These are phyloP conservation scores for Pestalotiopsis sp. DNA, from an alignment of 2,329 filamentous ascomycete genomes.

Conservation along the genomic window DNA sequence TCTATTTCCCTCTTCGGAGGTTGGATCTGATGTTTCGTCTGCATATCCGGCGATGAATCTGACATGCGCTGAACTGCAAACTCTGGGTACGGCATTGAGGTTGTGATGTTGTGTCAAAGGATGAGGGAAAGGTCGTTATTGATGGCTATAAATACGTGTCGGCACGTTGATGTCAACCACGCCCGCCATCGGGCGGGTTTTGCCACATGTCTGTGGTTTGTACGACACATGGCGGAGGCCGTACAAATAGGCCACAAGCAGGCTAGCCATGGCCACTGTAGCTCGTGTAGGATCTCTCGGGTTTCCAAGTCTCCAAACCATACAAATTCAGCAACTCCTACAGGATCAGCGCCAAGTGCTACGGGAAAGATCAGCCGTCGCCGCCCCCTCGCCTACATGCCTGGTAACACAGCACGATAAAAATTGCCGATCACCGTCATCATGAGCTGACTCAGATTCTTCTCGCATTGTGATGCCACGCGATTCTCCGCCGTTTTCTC, in stretches of 20 bases:
- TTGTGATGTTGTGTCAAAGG: not conserved
- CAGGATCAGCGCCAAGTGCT: not conserved
- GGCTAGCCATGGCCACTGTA: not conserved
- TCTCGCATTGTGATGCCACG: not conserved
- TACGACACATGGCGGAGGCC: not conserved
- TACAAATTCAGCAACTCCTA: not conserved
- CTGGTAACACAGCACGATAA: not conserved
- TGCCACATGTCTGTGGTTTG: not conserved
- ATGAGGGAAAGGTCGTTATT: not conserved
- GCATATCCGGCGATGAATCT: too few relatives aligned
- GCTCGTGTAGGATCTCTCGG: not conserved
- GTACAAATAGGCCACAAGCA: not conserved
- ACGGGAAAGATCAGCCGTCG: not conserved
- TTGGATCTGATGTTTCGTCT: too few relatives aligned
- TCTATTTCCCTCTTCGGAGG: not conserved
- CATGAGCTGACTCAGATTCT: not conserved
- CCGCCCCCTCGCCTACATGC: not conserved
- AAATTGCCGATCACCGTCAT: not conserved
- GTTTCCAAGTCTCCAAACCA: not conserved
- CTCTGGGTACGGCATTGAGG: too few relatives aligned
- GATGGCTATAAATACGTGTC: not conserved
- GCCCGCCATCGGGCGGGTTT: not conserved
- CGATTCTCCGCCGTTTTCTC: not conserved
- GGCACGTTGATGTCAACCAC: not conserved
- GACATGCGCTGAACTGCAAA: too few relatives aligned